Percentiles rank a stretch among this genome's conserved stretches.
Evolutionary conservation across 306 rosid genomes (phyloP).

Genomic region (Casuarina cunninghamiana): DNA sequence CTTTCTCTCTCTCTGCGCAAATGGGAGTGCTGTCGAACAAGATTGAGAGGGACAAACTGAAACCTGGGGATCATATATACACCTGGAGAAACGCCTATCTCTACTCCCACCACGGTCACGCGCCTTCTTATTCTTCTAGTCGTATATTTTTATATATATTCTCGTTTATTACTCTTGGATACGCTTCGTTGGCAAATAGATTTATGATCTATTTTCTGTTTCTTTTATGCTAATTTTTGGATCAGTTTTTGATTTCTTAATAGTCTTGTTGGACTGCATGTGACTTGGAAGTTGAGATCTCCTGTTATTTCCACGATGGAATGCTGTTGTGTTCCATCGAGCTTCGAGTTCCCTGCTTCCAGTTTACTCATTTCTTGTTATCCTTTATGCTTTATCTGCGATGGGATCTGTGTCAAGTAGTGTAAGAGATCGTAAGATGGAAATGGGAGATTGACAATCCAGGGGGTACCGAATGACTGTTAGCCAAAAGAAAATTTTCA

Average conservation of each 20-base stretch:
- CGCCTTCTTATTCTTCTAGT: constrained; percentile 8
- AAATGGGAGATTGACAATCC: background rate
- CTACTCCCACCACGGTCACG: constrained; percentile 75
- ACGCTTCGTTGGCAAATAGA: background rate
- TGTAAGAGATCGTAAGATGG: background rate
- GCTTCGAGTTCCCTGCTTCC: background rate
- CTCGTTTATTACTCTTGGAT: no score
- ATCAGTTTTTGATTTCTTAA: background rate
- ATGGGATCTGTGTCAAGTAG: background rate
- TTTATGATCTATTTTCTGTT: background rate
- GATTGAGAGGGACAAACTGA: constrained; percentile 44
- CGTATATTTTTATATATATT: background rate
- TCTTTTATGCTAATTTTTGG: background rate
- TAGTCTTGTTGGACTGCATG: background rate
- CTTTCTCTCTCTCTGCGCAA: background rate
- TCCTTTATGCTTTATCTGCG: background rate
- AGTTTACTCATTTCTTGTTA: no score
- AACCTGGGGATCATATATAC: constrained; percentile 75
- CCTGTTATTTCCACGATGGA: background rate
- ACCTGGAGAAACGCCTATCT: constrained; percentile 73
- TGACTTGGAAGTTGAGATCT: background rate
- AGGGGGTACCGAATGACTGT: background rate
- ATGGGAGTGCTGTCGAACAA: constrained; percentile 72
- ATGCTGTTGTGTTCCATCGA: background rate
- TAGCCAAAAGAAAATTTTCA: background rate